Base-by-base conservation (phyloP, 2,329 filamentous ascomycete genomes). In the Epichloe festucae region DNA sequence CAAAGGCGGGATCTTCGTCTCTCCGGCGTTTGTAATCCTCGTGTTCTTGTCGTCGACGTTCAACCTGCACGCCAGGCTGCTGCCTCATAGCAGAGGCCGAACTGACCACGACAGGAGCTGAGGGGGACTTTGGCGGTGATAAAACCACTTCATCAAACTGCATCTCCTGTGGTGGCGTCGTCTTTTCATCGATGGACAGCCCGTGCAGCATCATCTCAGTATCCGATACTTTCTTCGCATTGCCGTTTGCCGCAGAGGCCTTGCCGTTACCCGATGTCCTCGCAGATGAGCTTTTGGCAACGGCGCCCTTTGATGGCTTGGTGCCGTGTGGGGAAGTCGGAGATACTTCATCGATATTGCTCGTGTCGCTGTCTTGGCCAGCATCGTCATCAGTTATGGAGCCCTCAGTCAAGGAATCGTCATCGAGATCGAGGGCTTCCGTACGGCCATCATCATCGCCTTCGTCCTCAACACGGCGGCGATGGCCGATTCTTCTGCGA, bases 1-100 rank as follows among this genome's bases (percentile, higher is more conserved):
- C 91, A 69, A 95, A 95, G 11, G 90, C 83, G 38, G 91, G 91
- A 66, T 95, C 89, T 60, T 88, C 83, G 64, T 95, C 89, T 59
- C 88, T 80, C 67, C 87, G 87, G 70, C 85, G 88, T 70, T 85
- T 83, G 71, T 95, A 94, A 63, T 95, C 88, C 57, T 95, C 89
- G 62, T 95, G 88, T 63, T 96, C 90, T 59, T 86, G 82, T 57
- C 87, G 82, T 66, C 87, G 83, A 57, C 81, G 77, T 56, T 93
- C 86, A 50, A 78, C 77, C 53, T 79, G 71, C 36, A 78, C 75
- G 61, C 84, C 81, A 57, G 76, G 72, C 48, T 70, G 64, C 48
- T 69, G 69, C 56, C 70, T 63, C 47, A 62, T 67, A n/a, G 69
- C 70, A 31, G 74, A 71, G 48, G 70, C 69, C 10, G 76, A 79